Evolutionary conservation across 2,329 filamentous ascomycete species (phyloP), one percentile per base, ranked within the genome.

Genomic region (Decorospora gaudefroyi): DNA sequence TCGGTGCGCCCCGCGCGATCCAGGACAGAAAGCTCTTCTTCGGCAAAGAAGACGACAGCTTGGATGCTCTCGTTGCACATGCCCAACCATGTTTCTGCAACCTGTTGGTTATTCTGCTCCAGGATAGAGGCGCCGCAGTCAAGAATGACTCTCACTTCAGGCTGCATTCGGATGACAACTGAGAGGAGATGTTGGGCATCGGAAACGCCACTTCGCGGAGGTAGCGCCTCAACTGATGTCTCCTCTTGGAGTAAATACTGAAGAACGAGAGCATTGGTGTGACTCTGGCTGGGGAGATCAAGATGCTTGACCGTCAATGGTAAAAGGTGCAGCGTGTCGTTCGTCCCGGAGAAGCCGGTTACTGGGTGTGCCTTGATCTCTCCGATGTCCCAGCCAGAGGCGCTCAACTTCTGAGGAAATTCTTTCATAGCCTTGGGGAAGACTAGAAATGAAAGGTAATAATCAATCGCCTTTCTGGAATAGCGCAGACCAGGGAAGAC

Each of bases 71-170:
- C 3, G 4, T 28, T 35, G 6, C 39, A 74, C 2, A 76, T 60
- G 0, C 56, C 48, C 0, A 85, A 53, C 81, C 81, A 84, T 2
- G 64, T 62, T 6, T 68, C 58, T 0, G 74, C 80, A 0, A 85
- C 64, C 0, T 71, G 42, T n/a, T 25, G 4, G 29, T 68, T 67
- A 17, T 70, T 73, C 0, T 84, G 65, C 23, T 89, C 85, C 0
- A 90, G 63, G 4, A 90, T 78, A 37, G 85, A 81, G 0, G 87
- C 86, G 0, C 87, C 86, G 0, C 87, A 84, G 50, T 90, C 86
- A 0, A 90, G 72, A 1, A 90, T 77, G 0, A 90, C 83, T 0
- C 77, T 74, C 0, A 79, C 72, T 0, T 67, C 59, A 0, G 71
- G 68, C 0, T 71, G 31, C 30, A 79, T 64, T 0, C 31, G 32